Conservation (phyloP, 2,329 filamentous ascomycete genomes). For the Colletotrichum coccodes region DNA sequence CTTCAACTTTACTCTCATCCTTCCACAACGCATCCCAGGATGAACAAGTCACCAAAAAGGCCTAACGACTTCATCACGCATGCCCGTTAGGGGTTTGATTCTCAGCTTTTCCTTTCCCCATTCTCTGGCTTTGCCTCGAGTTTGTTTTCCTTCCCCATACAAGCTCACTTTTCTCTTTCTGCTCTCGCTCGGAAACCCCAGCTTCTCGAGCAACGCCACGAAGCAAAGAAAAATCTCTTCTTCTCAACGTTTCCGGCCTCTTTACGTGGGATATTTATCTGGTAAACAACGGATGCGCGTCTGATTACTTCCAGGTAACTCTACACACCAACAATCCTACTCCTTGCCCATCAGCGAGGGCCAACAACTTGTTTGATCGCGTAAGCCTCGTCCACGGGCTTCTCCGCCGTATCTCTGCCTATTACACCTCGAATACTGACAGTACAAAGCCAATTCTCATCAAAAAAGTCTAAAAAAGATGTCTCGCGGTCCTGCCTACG, state of each 20-base stretch:
- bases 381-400: background rate
- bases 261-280: too few relatives aligned
- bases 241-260: background rate
- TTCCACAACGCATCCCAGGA: background rate
- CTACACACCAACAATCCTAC: background rate
- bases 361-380: background rate
- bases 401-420: background rate
- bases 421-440: background rate
- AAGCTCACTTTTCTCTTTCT: too few relatives aligned
- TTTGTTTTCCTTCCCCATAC: background rate
- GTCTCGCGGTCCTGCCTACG: background rate
- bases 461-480: background rate
- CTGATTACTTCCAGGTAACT: background rate
- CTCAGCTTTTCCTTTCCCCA: too few relatives aligned
- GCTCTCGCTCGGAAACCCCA: too few relatives aligned
- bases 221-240: too few relatives aligned
- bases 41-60: background rate
- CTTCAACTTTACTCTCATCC: background rate
- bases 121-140: too few relatives aligned
- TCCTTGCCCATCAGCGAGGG: background rate
- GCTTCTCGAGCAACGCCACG: too few relatives aligned
- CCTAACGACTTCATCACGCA: constrained; percentile 1
- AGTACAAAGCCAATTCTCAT: background rate
- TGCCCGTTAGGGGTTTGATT: too few relatives aligned
- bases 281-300: background rate